Evolutionary conservation across 2,329 filamentous ascomycete species (phyloP), one percentile per base, ranked within the genome.

Genomic region (Gyromitra esculenta): DNA sequence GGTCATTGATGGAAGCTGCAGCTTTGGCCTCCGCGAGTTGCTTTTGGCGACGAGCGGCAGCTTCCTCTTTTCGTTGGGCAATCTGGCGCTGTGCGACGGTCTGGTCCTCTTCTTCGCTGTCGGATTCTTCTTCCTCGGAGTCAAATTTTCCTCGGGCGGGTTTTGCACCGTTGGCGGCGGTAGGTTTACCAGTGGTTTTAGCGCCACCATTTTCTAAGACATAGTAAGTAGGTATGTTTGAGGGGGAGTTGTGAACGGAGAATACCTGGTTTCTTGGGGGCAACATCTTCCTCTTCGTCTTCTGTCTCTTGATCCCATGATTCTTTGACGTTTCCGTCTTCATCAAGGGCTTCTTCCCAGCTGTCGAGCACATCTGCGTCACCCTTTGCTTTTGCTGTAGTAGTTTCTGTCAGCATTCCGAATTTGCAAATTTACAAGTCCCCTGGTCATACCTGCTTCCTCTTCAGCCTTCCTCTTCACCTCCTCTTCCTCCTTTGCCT

Each of bases 1-100:
- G 89, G 84, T 99, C 91, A 83, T 99, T 94, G 85, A 92, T 94
- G 25, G 95, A 98, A 77, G 94, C 89, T 63, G 95, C 94, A 57
- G 93, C 94, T 82, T 97, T 85, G 18, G 96, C 96, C 78, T 94
- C 95, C 84, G 97, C 93, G 83, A 97, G 93, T 75, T 94, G 92
- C 85, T 93, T 93, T 85, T 94, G 92, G 82, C 95, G 90, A 82
- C 95, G 90, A 81, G 96, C 93, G 15, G 93, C 92, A 57, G 94
- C 94, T 82, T 97, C 94, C 80, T 90, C 92, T 86, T 97, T 97
- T 81, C 91, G 89, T 82, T 92, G 89, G 31, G 90, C 90, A 81
- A 91, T 90, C 15, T 91, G 92, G 78, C 88, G 88, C 82, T 92
- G 87, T 52, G 90, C 87, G n/a, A 91, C 92, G n/a, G 91, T 91